These are phyloP conservation scores for Metrosideros polymorpha DNA, from an alignment of 441 rosid species.

Conservation along the genomic window DNA sequence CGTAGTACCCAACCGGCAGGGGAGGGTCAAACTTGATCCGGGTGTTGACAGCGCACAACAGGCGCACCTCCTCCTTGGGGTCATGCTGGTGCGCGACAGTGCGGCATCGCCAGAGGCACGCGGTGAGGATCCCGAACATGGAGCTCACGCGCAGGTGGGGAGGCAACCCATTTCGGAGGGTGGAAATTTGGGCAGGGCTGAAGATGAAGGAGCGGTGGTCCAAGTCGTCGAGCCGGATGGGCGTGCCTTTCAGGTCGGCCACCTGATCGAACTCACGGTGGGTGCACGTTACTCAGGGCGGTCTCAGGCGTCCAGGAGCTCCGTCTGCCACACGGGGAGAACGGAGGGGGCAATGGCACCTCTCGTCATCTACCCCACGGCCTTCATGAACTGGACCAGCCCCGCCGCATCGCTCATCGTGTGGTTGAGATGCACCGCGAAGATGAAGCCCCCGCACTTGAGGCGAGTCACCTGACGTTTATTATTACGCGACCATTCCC, in stretches of 20 bases:
- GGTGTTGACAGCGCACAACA: background rate
- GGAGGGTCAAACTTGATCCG: background rate
- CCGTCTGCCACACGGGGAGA: background rate
- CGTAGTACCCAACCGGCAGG: background rate
- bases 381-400: background rate
- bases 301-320: background rate
- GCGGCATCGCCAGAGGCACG: constrained; percentile 1
- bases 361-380: background rate
- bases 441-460: background rate
- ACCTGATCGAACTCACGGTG: background rate
- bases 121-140: background rate
- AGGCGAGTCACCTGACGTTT: background rate
- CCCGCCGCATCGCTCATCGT: background rate
- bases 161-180: background rate
- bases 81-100: background rate
- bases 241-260: background rate
- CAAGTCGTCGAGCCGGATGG: background rate
- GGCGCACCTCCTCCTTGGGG: background rate
- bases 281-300: background rate
- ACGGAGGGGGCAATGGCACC: background rate
- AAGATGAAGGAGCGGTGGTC: background rate
- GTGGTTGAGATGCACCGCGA: background rate
- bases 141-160: background rate
- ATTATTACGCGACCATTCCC: background rate
- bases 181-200: background rate